phyloP scores from a whole-genome alignment of 2,329 filamentous ascomycete species.

The Proliferodiscus dingleyae region DNA sequence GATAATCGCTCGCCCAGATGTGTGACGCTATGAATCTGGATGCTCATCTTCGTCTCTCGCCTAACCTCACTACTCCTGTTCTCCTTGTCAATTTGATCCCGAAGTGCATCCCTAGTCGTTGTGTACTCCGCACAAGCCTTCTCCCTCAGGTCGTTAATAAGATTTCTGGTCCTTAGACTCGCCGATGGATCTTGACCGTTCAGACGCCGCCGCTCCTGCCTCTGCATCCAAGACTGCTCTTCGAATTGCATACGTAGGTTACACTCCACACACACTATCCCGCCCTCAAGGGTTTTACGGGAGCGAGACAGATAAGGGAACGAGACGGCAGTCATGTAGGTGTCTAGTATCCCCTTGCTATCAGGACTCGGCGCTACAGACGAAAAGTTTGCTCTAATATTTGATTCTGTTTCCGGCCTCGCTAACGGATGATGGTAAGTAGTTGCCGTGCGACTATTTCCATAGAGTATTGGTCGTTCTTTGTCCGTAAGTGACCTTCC shows the following conservation, averaged over 20 bases:
- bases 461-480: background rate
- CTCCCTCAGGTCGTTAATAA: conserved; percentile 4
- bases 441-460: background rate
- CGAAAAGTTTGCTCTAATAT: conserved; percentile 2
- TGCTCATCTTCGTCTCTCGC: background rate
- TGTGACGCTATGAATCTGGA: conserved; percentile 2
- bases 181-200: conserved; percentile 1
- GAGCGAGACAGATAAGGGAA: conserved; percentile 6
- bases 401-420: conserved; percentile 1
- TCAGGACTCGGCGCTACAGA: conserved; percentile 3
- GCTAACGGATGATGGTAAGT: conserved; percentile 12
- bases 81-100: background rate
- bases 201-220: conserved; percentile 1
- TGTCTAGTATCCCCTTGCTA: background rate
- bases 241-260: conserved; percentile 7
- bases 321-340: conserved; percentile 6
- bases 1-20: background rate
- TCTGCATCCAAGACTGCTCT: conserved; percentile 6
- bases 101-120: background rate
- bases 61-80: background rate
- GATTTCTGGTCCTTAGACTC: background rate
- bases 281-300: conserved; percentile 1
- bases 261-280: conserved; percentile 8
- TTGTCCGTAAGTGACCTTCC: conserved; percentile 3
- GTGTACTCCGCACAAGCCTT: conserved; percentile 4